Evolutionary conservation across 306 rosid genomes (phyloP), one percentile per base, ranked within the genome.

Genomic region (Vigna radiata): DNA sequence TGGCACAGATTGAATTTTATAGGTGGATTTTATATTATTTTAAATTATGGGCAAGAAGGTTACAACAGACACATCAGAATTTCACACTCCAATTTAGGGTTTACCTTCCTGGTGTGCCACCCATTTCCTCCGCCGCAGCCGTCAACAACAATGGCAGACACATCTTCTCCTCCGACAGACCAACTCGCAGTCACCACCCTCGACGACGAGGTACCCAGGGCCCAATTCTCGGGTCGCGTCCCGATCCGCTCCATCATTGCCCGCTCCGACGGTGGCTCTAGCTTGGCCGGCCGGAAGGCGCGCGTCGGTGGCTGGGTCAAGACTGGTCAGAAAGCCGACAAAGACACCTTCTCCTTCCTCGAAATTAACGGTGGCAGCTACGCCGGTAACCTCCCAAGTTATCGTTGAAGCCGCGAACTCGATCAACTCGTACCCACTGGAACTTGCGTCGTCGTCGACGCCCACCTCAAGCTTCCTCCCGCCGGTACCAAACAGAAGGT

Each of bases 231-330:
- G 0, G 96, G 92, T 68, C 89, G 98, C 0, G 91, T 91, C n/a
- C 88, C 78, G 9, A 92, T 95, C 73, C 76, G 80, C 17, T 79
- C 94, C 72, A 91, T 95, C 9, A 73, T 95, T 14, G 82, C 79
- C 21, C n/a, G n/a, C 0, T 70, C 85, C 1, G 97, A 95, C 25
- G 91, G 97, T 15, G 99, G 99, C 0, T 80, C 97, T 0, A 93
- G 88, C 14, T 88, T 92, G 0, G 86, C 96, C 0, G 96, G 94
- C 7, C 83, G 71, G 54, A 79, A 72, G 7, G 90, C 87, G 1
- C 83, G 99, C 36, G 50, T 89, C 0, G 96, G 97, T 7, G 99
- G 99, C 0, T 95, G 99, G 97, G 99, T 95, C 43, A 95, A 92
- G 86, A 95, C 94, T 0, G 99, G 99, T 5, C 67, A 98, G 37